Evolutionary conservation across 768 basidiomycete species (phyloP).

Genomic region (Russula olivacea): DNA sequence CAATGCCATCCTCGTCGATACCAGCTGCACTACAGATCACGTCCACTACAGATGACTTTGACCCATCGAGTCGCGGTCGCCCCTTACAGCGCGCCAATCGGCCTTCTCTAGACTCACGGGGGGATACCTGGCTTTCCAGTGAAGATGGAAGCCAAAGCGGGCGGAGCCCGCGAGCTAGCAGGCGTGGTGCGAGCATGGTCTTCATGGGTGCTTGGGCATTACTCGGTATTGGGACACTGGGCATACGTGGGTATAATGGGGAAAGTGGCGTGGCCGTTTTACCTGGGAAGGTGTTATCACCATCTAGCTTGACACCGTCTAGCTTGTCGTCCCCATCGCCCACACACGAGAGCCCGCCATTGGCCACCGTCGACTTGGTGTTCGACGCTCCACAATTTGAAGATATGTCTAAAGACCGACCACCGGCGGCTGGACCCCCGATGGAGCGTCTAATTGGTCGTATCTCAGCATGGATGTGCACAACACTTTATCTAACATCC

Average conservation of each 20-base stretch:
- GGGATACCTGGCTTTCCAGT: constrained; percentile 4
- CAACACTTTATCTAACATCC: constrained; percentile 87
- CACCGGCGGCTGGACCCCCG: constrained; percentile 27
- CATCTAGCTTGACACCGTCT: neutral
- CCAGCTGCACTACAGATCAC: constrained; percentile 32
- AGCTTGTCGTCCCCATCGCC: neutral
- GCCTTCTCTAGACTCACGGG: constrained; percentile 18
- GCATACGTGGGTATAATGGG: constrained; percentile 31
- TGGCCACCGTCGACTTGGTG: constrained; percentile 3
- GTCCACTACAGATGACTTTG: constrained; percentile 12
- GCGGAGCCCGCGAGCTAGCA: constrained; percentile 54
- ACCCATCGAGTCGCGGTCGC: constrained; percentile 37
- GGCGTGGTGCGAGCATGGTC: constrained; percentile 69
- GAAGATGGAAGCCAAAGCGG: constrained; percentile 25
- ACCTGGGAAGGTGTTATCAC: constrained; percentile 46
- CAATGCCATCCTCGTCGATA: constrained; percentile 26
- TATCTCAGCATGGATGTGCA: constrained; percentile 91
- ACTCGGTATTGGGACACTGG: constrained; percentile 57
- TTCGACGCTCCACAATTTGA: constrained; percentile 13
- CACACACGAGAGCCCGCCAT: constrained; percentile 2
- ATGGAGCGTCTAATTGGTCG: constrained; percentile 75
- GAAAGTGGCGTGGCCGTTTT: constrained; percentile 30
- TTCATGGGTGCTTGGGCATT: constrained; percentile 75
- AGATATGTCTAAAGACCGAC: neutral
- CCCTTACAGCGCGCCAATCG: constrained; percentile 38